Base-by-base conservation (phyloP, 352 stramenopile genomes). In the Globisporangium emineosum region DNA sequence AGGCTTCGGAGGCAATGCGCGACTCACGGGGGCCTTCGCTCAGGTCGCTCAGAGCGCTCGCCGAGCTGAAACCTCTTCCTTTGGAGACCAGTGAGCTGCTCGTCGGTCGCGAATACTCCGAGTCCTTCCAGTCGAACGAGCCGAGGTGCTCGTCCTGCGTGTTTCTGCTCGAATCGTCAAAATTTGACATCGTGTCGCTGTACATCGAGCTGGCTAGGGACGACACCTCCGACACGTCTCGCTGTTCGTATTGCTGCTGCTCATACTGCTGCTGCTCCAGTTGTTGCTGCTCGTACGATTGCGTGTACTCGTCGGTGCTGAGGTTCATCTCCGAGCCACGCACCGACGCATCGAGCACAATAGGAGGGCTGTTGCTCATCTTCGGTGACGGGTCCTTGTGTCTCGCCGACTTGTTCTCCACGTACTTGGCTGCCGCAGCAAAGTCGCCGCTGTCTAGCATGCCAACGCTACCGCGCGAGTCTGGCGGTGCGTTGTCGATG, bases 1-100 rank as follows among this genome's bases (percentile, higher is more conserved):
- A 93, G 35, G 79, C 72, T 53, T 90, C 81, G 23, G 81, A 91
- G 30, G 86, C 70, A 6, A 83, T 56, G 5, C 81, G 78, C 33
- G 78, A 77, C 29, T 70, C 55, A 15, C 71, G 68, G 45, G 75
- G 72, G 6, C 75, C 76, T 37, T 83, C 76, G 30, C 66, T 79
- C 42, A 72, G 66, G 0, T 83, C 76, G 30, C 67, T 81, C 42
- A 72, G 65, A 0, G 65, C 70, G 47, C 76, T 83, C 30, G 76
- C 67, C 17, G 70, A 77, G 64, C 77, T 86, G 42, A 82, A 81
- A 42, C 73, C 75, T 27, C 71, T 62, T 21, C 67, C 71, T 57
- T 81, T 83, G 9, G 66, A 56, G 12, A 33, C 37, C 17, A 60
- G 55, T 19, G 55, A 63, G 29, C 60, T 73, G 57, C 68, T 77